phyloP scores from a whole-genome alignment of 2,329 filamentous ascomycete genomes.

The Fusarium gaditjirri region DNA sequence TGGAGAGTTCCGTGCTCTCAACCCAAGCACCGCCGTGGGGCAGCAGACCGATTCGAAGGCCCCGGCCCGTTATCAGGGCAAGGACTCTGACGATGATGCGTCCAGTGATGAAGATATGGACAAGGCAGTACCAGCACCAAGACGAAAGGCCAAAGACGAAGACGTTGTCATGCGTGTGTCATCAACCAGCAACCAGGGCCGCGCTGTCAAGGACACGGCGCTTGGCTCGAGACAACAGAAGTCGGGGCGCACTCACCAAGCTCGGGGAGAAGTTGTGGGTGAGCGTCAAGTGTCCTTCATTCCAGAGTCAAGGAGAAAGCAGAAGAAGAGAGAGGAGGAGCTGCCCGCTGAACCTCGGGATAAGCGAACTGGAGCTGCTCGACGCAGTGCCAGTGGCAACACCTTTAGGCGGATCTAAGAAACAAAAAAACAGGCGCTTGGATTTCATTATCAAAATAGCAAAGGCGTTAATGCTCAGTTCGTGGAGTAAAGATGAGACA shows the following conservation, averaged over 20 bases:
- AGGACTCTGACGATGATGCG: conserved; percentile 58
- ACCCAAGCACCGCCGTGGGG: conserved; percentile 78
- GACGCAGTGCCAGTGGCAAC: conserved; percentile 81
- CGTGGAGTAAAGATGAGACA: conserved; percentile 39
- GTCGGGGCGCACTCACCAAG: conserved; percentile 58
- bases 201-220: conserved; percentile 64
- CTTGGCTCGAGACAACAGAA: conserved; percentile 67
- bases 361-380: conserved; percentile 53
- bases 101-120: conserved; percentile 55
- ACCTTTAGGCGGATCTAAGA: conserved; percentile 74
- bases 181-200: conserved; percentile 70
- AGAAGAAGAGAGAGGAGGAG: conserved; percentile 51
- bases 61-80: conserved; percentile 51
- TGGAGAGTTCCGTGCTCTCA: conserved; percentile 86
- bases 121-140: conserved; percentile 36
- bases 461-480: conserved; percentile 41
- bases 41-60: conserved; percentile 50
- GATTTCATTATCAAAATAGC: conserved; percentile 38
- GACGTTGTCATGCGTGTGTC: conserved; percentile 73
- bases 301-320: conserved; percentile 66
- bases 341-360: conserved; percentile 45
- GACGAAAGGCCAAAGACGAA: conserved; percentile 49
- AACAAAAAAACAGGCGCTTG: conserved; percentile 38
- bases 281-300: conserved; percentile 79
- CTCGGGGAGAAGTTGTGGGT: conserved; percentile 64